Conservation (phyloP, 2,329 filamentous ascomycete genomes). For the Hawksworthiomyces lignivorus region DNA sequence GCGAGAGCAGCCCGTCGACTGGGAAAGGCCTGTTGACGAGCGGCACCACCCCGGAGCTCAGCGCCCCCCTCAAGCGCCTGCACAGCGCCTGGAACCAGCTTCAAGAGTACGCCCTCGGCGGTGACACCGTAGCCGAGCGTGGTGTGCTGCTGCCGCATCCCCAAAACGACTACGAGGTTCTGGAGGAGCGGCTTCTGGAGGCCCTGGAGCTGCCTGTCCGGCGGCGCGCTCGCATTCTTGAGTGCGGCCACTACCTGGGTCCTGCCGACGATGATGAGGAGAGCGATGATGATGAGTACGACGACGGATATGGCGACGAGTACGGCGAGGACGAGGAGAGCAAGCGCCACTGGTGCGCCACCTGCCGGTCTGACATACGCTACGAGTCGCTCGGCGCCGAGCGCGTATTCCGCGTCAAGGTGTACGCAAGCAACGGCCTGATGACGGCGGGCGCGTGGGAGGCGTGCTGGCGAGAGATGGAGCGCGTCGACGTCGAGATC, state of each 20-base stretch:
- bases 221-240: constrained; percentile 59
- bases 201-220: constrained; percentile 61
- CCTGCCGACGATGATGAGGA: constrained; percentile 43
- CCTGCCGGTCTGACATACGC: constrained; percentile 47
- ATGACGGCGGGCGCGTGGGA: constrained; percentile 90
- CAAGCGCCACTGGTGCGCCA: constrained; percentile 48
- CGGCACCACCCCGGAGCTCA: constrained; percentile 27
- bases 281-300: constrained; percentile 35
- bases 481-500: constrained; percentile 92
- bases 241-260: constrained; percentile 69
- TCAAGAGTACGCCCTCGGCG: constrained; percentile 52
- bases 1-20: too few species aligned
- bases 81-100: constrained; percentile 59
- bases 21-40: too few species aligned
- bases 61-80: constrained; percentile 40
- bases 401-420: constrained; percentile 68
- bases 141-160: constrained; percentile 72
- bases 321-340: constrained; percentile 25
- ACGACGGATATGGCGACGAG: constrained; percentile 35
- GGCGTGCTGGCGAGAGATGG: constrained; percentile 96
- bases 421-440: constrained; percentile 90
- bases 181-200: constrained; percentile 71
- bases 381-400: constrained; percentile 45
- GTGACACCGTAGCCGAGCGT: constrained; percentile 64
- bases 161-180: constrained; percentile 68